A percentile compares a stretch with the other conserved stretches of the same genome.
Evolutionary conservation across 2,329 filamentous ascomycete genomes (phyloP).

Genomic region (Colletotrichum sp.): DNA sequence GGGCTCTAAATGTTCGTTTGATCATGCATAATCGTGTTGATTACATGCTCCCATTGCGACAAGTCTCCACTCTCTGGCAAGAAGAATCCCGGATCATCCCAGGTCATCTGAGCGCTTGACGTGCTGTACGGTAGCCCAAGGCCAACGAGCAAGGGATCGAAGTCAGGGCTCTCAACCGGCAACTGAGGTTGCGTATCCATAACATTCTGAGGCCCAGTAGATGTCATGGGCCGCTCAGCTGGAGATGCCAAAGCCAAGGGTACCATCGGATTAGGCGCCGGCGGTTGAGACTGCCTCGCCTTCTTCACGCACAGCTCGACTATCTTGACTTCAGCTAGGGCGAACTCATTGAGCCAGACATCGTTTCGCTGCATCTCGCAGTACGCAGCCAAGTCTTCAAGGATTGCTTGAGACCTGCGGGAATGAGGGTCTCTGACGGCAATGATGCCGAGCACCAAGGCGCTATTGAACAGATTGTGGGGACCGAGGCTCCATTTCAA

Average conservation of each 20-base stretch:
- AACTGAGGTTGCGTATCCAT: conserved; percentile 5
- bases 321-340: conserved; percentile 43
- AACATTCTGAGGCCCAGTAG: background rate
- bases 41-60: conserved; percentile 14
- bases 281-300: conserved; percentile 13
- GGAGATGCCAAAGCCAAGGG: background rate
- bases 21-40: conserved; percentile 14
- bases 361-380: conserved; percentile 44
- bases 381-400: conserved; percentile 42
- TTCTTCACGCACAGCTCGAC: conserved; percentile 42
- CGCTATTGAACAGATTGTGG: conserved; percentile 46
- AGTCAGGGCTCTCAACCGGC: conserved; percentile 1
- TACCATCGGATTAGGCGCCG: background rate
- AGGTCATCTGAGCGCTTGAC: conserved; percentile 12
- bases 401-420: conserved; percentile 31
- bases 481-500: conserved; percentile 37
- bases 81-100: conserved; percentile 13
- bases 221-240: background rate
- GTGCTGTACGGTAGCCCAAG: conserved; percentile 15
- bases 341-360: conserved; percentile 43
- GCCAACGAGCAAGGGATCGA: background rate
- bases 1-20: background rate
- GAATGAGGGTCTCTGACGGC: conserved; percentile 33
- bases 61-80: background rate
- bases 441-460: conserved; percentile 37